These are phyloP conservation scores for Malus orientalis DNA, from an alignment of 306 rosid species.

Conservation along the genomic window DNA sequence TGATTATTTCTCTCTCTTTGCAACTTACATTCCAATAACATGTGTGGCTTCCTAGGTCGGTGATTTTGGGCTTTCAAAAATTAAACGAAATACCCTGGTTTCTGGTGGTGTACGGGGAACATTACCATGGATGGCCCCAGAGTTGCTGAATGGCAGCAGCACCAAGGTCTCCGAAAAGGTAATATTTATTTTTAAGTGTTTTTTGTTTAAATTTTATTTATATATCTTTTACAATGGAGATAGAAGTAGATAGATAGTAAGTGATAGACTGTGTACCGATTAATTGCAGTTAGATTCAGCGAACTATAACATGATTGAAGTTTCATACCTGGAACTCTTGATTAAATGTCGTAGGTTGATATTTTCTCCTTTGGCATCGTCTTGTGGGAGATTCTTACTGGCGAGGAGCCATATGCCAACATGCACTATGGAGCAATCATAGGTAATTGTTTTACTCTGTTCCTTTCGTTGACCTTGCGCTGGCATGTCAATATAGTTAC, in stretches of 20 bases:
- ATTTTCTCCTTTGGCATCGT: conserved; percentile 90
- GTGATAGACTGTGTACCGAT: background rate
- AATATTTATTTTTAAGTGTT: background rate
- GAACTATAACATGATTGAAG: background rate
- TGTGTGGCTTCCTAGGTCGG: conserved; percentile 53
- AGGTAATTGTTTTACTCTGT: conserved; percentile 31
- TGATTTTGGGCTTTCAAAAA: conserved; percentile 86
- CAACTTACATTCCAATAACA: background rate
- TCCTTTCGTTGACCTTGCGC: background rate
- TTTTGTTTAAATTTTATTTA: background rate
- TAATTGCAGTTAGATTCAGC: background rate
- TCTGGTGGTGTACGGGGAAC: conserved; percentile 95
- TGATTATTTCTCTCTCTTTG: background rate
- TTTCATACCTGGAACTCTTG: background rate
- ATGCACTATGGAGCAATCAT: conserved; percentile 98
- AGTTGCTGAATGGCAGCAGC: conserved; percentile 82
- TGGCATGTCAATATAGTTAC: background rate
- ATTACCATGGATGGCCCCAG: conserved; percentile 94
- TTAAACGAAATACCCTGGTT: conserved; percentile 73
- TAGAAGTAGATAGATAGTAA: background rate
- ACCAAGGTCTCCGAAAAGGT: conserved; percentile 89
- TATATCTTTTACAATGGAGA: background rate
- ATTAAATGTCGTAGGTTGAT: conserved; percentile 55
- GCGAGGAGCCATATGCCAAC: conserved; percentile 94
- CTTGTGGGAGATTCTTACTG: conserved; percentile 93